Percentiles rank a stretch among this genome's conserved stretches.
phyloP scores from a whole-genome alignment of 768 basidiomycete species.

The Tephrocybe sp. region DNA sequence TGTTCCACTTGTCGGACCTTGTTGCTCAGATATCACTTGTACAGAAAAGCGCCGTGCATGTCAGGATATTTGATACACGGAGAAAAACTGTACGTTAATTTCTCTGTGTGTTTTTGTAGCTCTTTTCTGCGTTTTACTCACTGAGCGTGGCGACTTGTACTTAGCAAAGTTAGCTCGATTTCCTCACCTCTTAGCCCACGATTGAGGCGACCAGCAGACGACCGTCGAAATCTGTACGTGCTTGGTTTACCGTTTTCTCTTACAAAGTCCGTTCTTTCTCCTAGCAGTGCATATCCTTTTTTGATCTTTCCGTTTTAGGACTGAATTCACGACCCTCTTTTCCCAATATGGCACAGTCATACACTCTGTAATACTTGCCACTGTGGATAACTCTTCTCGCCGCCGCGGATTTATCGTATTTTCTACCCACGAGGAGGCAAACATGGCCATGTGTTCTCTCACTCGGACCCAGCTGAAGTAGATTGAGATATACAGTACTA shows the following conservation, averaged over 20 bases:
- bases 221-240: conserved; percentile 82
- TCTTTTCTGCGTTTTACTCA: background rate
- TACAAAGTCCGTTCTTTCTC: conserved; percentile 52
- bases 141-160: background rate
- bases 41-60: conserved; percentile 67
- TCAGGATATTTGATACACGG: conserved; percentile 58
- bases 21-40: background rate
- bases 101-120: conserved; percentile 7
- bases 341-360: conserved; percentile 63
- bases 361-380: conserved; percentile 80
- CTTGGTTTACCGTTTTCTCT: conserved; percentile 81
- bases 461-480: conserved; percentile 73
- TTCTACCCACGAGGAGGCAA: conserved; percentile 71
- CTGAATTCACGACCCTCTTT: conserved; percentile 62
- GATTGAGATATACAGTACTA: conserved; percentile 7
- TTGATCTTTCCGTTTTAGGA: conserved; percentile 21
- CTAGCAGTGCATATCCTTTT: background rate
- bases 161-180: conserved; percentile 38
- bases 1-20: background rate
- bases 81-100: conserved; percentile 47
- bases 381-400: conserved; percentile 79
- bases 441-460: conserved; percentile 58
- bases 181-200: conserved; percentile 20
- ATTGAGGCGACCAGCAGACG: conserved; percentile 31
- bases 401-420: conserved; percentile 84